These are phyloP conservation scores for Anthoceros angustus DNA, from an alignment of 225 moss, liverwort and hornwort genomes.

Conservation along the genomic window DNA sequence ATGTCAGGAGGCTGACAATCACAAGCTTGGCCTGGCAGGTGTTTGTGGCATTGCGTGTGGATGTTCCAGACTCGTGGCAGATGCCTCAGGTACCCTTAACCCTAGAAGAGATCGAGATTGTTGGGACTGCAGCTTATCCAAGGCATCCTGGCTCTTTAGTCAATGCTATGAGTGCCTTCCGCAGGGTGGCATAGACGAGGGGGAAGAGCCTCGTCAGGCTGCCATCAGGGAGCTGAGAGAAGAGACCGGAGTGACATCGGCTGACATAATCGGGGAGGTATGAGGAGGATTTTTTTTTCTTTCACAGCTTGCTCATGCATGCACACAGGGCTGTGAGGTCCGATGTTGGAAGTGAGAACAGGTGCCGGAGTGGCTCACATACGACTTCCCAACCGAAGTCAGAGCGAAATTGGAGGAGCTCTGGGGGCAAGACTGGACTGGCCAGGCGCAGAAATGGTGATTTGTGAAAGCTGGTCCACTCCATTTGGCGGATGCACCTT, in stretches of 20 bases:
- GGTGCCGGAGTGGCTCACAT: constrained; percentile 72
- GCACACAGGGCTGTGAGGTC: too few species aligned
- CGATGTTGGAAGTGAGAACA: constrained; percentile 10
- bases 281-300: not conserved
- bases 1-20: not conserved
- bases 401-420: constrained; percentile 39
- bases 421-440: constrained; percentile 70
- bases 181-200: constrained; percentile 82
- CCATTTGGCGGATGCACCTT: not conserved
- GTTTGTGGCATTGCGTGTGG: constrained; percentile 56
- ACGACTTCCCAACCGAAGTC: constrained; percentile 71
- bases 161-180: not conserved
- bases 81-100: constrained; percentile 63
- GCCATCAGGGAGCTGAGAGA: constrained; percentile 69
- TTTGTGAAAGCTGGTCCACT: not conserved
- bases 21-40: constrained; percentile 23
- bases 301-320: too few species aligned
- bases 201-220: constrained; percentile 61
- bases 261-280: constrained; percentile 64
- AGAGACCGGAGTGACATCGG: constrained; percentile 67
- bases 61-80: constrained; percentile 72
- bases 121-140: not conserved
- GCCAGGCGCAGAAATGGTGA: constrained; percentile 87
- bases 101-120: too few species aligned
- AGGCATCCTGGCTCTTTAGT: not conserved